These are phyloP conservation scores for Pseudopithomyces chartarum DNA, from an alignment of 2,329 filamentous ascomycete species.

Conservation along the genomic window DNA sequence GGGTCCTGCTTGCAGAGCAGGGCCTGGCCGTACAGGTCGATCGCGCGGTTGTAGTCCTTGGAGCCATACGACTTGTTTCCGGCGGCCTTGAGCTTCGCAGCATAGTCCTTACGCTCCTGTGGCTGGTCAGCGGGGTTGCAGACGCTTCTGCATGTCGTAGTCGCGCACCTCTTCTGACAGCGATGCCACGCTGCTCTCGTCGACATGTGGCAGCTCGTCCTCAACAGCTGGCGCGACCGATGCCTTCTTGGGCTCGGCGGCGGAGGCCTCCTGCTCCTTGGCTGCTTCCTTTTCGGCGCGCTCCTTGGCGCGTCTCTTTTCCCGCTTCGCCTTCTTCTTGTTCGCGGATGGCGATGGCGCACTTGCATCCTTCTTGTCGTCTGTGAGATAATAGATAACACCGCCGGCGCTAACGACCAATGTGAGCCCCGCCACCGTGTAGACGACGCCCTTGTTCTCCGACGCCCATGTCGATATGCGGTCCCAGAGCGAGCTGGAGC, in stretches of 20 bases:
- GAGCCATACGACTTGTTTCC: conserved; percentile 96
- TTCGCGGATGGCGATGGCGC: conserved; percentile 25
- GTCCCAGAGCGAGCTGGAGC: conserved; percentile 80
- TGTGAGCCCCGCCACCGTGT: conserved; percentile 93
- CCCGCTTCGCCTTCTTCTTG: conserved; percentile 86
- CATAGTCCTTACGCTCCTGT: conserved; percentile 82
- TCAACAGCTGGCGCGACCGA: conserved; percentile 43
- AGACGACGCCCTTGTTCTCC: conserved; percentile 93
- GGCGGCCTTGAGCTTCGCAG: conserved; percentile 88
- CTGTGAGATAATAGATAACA: conserved; percentile 84
- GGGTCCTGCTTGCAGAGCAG: conserved; percentile 97
- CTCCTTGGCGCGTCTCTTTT: conserved; percentile 86
- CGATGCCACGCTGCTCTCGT: conserved; percentile 49
- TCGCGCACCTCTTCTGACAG: conserved; percentile 49
- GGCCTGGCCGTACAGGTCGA: conserved; percentile 92
- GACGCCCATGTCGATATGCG: conserved; percentile 89
- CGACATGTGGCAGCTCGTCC: conserved; percentile 56
- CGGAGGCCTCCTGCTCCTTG: conserved; percentile 37
- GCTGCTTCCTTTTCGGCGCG: conserved; percentile 58
- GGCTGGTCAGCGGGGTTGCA: conserved; percentile 40
- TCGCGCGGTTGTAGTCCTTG: conserved; percentile 92
- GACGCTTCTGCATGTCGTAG: neutral
- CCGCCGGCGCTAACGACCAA: conserved; percentile 90
- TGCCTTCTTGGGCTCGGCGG: conserved; percentile 43
- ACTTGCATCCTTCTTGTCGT: conserved; percentile 53